Conservation (phyloP, 2,329 filamentous ascomycete genomes). For the Knufia fluminis region DNA sequence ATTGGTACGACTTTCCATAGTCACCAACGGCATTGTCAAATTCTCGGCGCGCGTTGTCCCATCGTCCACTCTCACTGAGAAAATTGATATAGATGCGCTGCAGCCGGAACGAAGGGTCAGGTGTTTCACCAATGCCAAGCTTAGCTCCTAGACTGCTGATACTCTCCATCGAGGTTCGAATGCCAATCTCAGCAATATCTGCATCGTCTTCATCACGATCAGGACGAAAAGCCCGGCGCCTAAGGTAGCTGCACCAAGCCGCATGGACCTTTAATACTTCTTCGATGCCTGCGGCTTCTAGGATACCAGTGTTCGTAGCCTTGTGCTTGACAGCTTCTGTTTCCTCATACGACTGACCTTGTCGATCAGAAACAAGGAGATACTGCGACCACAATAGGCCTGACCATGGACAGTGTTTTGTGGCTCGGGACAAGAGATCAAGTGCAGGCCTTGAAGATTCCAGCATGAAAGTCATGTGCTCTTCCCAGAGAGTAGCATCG, state of each 20-base stretch:
- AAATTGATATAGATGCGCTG: conserved; percentile 91
- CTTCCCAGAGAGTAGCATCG: conserved; percentile 70
- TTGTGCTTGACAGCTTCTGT: conserved; percentile 87
- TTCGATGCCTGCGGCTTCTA: conserved; percentile 78
- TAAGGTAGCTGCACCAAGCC: conserved; percentile 89
- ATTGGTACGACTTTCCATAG: conserved; percentile 73
- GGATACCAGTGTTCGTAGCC: conserved; percentile 73
- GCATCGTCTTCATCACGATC: conserved; percentile 70
- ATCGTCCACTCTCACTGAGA: conserved; percentile 69
- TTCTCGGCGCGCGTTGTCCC: conserved; percentile 65
- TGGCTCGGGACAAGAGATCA: conserved; percentile 68
- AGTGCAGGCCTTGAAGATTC: conserved; percentile 47
- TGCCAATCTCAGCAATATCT: conserved; percentile 82
- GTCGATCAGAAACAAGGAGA: conserved; percentile 73
- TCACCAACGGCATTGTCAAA: conserved; percentile 65
- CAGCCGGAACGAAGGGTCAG: conserved; percentile 80
- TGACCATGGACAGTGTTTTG: conserved; percentile 86
- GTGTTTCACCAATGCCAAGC: conserved; percentile 62
- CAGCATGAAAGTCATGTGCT: conserved; percentile 66
- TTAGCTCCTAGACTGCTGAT: conserved; percentile 69
- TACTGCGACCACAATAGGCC: conserved; percentile 85
- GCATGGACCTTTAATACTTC: conserved; percentile 85
- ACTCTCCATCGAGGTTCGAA: conserved; percentile 76
- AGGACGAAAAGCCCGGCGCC: conserved; percentile 69
- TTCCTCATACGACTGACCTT: conserved; percentile 63